Percentiles rank a stretch among this genome's conserved stretches.
Conservation (phyloP, 2,329 filamentous ascomycete species). For the Stachybotrys chartarum region DNA sequence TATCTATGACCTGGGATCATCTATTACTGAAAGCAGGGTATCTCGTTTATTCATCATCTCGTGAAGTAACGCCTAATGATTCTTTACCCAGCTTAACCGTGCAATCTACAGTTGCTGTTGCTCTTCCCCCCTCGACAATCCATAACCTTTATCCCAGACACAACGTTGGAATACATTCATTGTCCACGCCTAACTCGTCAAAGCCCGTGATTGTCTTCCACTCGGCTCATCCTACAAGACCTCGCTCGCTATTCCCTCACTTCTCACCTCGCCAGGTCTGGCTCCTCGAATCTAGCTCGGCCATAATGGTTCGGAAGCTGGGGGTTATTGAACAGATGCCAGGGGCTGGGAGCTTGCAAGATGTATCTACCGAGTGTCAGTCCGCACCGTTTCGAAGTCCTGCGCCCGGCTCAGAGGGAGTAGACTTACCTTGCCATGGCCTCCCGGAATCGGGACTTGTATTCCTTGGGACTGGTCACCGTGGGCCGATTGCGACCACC, state of each 20-base stretch:
- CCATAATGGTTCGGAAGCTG: slow-evolving; percentile 28
- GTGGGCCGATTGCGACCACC: slow-evolving; percentile 79
- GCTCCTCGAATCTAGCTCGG: slow-evolving; percentile 31
- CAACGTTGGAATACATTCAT: too few species aligned
- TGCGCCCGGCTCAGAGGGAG: not conserved
- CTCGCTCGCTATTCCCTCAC: not conserved
- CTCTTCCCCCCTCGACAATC: too few species aligned
- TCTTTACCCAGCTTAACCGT: too few species aligned
- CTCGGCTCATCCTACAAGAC: too few species aligned
- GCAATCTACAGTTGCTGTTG: too few species aligned
- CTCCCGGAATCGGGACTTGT: slow-evolving; percentile 90
- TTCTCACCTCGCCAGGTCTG: slow-evolving; percentile 15
- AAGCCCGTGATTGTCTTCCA: not conserved
- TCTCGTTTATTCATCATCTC: too few species aligned
- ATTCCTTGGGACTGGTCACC: slow-evolving; percentile 95
- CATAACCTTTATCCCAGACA: too few species aligned
- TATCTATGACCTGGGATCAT: too few species aligned
- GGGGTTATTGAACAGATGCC: slow-evolving; percentile 58
- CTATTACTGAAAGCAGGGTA: too few species aligned
- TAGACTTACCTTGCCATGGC: slow-evolving; percentile 81
- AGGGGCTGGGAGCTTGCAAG: slow-evolving; percentile 66
- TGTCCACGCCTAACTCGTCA: too few species aligned
- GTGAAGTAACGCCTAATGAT: too few species aligned
- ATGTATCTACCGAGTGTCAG: slow-evolving; percentile 48
- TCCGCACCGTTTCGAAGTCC: not conserved